A percentile compares a stretch with the other conserved stretches of the same genome.
These are phyloP conservation scores for Xylaria sp. DNA, from an alignment of 2,329 filamentous ascomycete genomes.

Conservation along the genomic window DNA sequence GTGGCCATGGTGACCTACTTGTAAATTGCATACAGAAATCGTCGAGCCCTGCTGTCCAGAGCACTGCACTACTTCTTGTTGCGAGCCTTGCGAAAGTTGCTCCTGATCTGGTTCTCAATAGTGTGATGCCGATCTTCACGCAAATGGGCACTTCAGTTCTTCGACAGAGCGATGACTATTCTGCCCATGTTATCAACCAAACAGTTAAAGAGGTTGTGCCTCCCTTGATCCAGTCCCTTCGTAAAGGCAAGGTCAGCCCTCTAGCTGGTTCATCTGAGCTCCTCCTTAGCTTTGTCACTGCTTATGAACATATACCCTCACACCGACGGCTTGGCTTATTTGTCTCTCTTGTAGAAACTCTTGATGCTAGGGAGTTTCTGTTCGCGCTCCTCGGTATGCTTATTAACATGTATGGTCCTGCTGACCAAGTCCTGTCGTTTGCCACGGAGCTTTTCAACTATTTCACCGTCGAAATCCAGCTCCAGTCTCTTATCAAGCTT, in stretches of 20 bases:
- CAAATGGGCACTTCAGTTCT: slow-evolving; percentile 95
- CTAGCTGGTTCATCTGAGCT: slow-evolving; percentile 86
- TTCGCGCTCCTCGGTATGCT: slow-evolving; percentile 89
- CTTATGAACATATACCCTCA: slow-evolving; percentile 92
- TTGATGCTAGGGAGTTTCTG: slow-evolving; percentile 85
- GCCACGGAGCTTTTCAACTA: slow-evolving; percentile 73
- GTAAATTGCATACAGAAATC: slow-evolving; percentile 94
- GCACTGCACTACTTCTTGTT: slow-evolving; percentile 85
- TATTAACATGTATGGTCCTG: slow-evolving; percentile 84
- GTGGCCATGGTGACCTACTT: slow-evolving; percentile 85
- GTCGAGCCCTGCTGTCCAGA: slow-evolving; percentile 91
- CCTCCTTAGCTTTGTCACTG: slow-evolving; percentile 92
- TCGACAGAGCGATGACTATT: slow-evolving; percentile 94
- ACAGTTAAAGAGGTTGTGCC: slow-evolving; percentile 95
- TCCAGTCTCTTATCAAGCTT: slow-evolving; percentile 78
- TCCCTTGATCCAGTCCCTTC: slow-evolving; percentile 83
- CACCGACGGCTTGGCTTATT: slow-evolving; percentile 86
- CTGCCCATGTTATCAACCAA: slow-evolving; percentile 92
- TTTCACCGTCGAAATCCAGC: slow-evolving; percentile 76
- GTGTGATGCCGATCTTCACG: slow-evolving; percentile 98
- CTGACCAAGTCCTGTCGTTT: slow-evolving; percentile 76
- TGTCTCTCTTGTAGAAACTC: slow-evolving; percentile 79
- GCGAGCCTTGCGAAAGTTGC: slow-evolving; percentile 85
- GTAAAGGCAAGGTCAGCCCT: slow-evolving; percentile 77
- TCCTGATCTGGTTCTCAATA: slow-evolving; percentile 91